Conservation (phyloP, 106 monocot species). For the Apostasia shenzhenica region DNA sequence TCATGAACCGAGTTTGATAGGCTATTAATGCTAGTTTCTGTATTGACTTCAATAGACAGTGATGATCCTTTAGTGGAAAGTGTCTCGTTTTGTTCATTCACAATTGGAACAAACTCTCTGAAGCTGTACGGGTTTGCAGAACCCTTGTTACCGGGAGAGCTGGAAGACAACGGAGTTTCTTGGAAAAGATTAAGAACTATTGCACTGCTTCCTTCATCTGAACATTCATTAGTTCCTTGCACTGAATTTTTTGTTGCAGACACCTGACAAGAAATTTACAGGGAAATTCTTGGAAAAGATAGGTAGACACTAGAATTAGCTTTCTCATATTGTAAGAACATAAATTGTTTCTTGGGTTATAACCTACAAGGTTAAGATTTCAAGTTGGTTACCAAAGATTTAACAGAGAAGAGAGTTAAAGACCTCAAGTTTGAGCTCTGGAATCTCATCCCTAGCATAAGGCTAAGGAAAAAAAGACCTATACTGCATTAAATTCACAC, state of each 20-base stretch:
- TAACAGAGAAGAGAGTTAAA: too few species aligned
- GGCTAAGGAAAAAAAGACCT: too few species aligned
- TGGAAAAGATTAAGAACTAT: constrained; percentile 59
- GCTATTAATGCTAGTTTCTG: constrained; percentile 8
- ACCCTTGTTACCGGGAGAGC: constrained; percentile 27
- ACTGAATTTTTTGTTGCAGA: constrained; percentile 11
- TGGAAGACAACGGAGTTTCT: constrained; percentile 43
- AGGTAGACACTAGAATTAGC: too few species aligned
- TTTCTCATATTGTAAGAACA: too few species aligned
- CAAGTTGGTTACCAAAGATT: too few species aligned
- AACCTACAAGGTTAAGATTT: too few species aligned
- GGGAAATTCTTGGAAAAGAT: not conserved
- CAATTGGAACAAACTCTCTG: constrained; percentile 18
- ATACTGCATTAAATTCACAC: too few species aligned
- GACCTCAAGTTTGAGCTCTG: too few species aligned
- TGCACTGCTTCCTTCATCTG: constrained; percentile 43
- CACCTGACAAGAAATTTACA: constrained; percentile 16
- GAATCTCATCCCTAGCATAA: too few species aligned
- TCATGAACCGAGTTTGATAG: constrained; percentile 7
- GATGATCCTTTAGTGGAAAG: constrained; percentile 7
- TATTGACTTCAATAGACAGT: constrained; percentile 10
- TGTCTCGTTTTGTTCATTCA: constrained; percentile 19
- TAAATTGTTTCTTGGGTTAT: too few species aligned
- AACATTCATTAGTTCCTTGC: constrained; percentile 25
- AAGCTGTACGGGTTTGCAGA: constrained; percentile 14